phyloP scores from a whole-genome alignment of 495 filamentous ascomycete species.

The Tetracladium marchalianum region DNA sequence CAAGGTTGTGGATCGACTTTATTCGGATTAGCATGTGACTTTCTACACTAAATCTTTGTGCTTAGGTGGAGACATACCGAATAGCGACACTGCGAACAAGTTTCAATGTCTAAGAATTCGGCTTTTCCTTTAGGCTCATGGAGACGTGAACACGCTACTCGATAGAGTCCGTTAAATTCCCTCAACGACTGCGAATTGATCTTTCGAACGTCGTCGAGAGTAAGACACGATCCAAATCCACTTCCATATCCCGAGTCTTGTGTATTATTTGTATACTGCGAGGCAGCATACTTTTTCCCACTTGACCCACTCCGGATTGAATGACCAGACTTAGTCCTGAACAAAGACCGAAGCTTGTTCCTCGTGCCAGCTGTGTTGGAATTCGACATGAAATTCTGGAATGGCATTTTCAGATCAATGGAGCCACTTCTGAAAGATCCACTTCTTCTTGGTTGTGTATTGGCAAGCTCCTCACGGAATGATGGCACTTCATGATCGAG shows the following conservation, averaged over 20 bases:
- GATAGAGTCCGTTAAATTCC: constrained; percentile 15
- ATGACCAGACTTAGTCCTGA: constrained; percentile 4
- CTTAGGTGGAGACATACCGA: not conserved
- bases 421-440: not conserved
- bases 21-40: too few species aligned
- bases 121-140: constrained; percentile 8
- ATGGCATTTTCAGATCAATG: not conserved
- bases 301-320: not conserved
- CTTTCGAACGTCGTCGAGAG: not conserved
- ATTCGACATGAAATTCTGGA: not conserved
- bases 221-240: constrained; percentile 2
- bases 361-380: not conserved
- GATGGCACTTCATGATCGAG: too few species aligned
- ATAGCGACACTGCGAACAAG: constrained; percentile 11
- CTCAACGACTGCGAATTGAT: constrained; percentile 5
- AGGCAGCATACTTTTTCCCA: constrained; percentile 5
- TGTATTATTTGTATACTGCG: constrained; percentile 6
- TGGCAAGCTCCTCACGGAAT: too few species aligned
- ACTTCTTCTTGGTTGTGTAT: too few species aligned
- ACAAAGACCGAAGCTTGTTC: constrained; percentile 5
- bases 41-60: too few species aligned
- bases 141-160: constrained; percentile 9
- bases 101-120: constrained; percentile 4
- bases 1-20: constrained; percentile 10
- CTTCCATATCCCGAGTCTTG: constrained; percentile 14